phyloP scores from a whole-genome alignment of 345 rosid species.

The Syzygium aromaticum region DNA sequence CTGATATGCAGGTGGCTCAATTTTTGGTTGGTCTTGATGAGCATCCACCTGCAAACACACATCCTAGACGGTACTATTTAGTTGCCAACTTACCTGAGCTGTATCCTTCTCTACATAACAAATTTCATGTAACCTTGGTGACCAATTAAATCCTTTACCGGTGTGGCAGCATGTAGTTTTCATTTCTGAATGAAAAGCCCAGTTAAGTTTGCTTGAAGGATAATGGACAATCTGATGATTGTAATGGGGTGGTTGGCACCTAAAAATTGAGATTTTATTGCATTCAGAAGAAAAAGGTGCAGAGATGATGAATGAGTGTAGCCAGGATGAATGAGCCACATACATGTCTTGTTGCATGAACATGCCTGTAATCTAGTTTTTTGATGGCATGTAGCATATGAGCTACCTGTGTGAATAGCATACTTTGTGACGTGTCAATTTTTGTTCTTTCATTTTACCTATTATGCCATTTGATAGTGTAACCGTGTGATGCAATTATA shows the following conservation, averaged over 20 bases:
- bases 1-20: constrained; percentile 62
- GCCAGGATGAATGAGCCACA: background rate
- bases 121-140: background rate
- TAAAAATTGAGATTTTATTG: background rate
- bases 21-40: constrained; percentile 91
- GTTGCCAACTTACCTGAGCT: background rate
- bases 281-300: background rate
- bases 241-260: background rate
- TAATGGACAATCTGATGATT: background rate
- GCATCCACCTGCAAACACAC: constrained; percentile 43
- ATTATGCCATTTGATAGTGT: background rate
- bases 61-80: constrained; percentile 59
- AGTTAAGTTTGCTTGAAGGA: background rate
- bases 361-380: background rate
- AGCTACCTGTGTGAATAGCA: background rate
- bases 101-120: background rate
- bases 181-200: background rate
- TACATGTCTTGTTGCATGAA: background rate
- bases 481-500: background rate
- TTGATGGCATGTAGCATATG: background rate
- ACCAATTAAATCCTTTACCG: background rate
- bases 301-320: background rate
- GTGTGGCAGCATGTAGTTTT: background rate
- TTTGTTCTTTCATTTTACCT: background rate
- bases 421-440: background rate